Percentiles rank a stretch among this genome's conserved stretches.
Conservation (phyloP, 2,329 filamentous ascomycete species). For the Colletotrichum noveboracense region DNA sequence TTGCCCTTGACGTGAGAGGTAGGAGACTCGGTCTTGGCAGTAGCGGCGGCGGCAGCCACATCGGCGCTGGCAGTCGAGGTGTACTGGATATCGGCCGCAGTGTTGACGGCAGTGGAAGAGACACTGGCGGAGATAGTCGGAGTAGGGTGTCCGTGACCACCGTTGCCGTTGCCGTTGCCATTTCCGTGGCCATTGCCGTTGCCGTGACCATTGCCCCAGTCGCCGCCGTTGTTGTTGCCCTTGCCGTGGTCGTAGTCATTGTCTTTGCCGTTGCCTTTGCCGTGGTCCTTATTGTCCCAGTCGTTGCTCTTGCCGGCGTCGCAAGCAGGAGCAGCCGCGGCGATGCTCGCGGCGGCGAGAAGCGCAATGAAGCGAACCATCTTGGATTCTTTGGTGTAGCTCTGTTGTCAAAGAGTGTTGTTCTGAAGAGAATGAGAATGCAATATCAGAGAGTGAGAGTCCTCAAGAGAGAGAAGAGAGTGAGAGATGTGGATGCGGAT, state of each 20-base stretch:
- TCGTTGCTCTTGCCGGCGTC: background rate
- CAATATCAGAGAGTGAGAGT: background rate
- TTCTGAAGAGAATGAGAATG: background rate
- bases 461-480: background rate
- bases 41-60: constrained; percentile 63
- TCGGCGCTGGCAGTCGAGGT: constrained; percentile 56
- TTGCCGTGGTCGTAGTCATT: background rate
- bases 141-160: background rate
- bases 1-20: constrained; percentile 71
- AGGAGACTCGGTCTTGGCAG: constrained; percentile 63
- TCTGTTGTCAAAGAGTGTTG: background rate
- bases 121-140: background rate
- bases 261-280: background rate
- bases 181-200: background rate
- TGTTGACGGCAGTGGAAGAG: background rate
- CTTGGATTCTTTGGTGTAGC: background rate
- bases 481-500: background rate
- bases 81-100: constrained; percentile 31
- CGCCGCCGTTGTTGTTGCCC: background rate
- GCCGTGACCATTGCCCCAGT: background rate
- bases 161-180: background rate
- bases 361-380: background rate
- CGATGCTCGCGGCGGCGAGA: background rate
- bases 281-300: background rate
- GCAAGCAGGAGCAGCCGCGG: background rate